Evolutionary conservation across 2,329 filamentous ascomycete species (phyloP).

Genomic region (Tolypocladium tundrense): DNA sequence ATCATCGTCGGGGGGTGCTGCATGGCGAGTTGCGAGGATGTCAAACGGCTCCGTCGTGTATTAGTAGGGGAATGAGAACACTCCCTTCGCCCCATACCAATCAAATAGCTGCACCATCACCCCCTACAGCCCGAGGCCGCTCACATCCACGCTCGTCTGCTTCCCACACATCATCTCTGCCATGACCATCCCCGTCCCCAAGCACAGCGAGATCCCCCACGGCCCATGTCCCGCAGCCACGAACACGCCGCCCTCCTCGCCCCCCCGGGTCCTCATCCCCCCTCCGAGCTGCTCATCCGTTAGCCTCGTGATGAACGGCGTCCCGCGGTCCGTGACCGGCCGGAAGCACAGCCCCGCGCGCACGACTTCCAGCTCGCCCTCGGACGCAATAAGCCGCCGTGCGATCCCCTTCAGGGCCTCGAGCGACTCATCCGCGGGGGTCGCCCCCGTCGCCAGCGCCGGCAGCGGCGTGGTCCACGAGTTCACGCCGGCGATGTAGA

Average conservation of each 20-base stretch:
- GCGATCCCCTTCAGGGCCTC: slow-evolving; percentile 39
- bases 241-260: slow-evolving; percentile 52
- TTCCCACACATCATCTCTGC: slow-evolving; percentile 57
- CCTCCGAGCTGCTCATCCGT: slow-evolving; percentile 44
- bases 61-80: not conserved
- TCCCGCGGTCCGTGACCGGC: slow-evolving; percentile 54
- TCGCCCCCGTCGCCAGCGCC: slow-evolving; percentile 14
- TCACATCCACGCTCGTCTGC: slow-evolving; percentile 47
- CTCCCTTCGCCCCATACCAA: not conserved
- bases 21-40: slow-evolving; percentile 31
- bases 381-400: slow-evolving; percentile 33
- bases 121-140: not conserved
- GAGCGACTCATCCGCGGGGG: slow-evolving; percentile 22
- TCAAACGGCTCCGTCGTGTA: slow-evolving; percentile 15
- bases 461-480: slow-evolving; percentile 50
- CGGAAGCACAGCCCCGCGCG: slow-evolving; percentile 63
- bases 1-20: slow-evolving; percentile 45
- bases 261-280: slow-evolving; percentile 28
- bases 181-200: slow-evolving; percentile 63
- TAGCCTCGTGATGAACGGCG: slow-evolving; percentile 52
- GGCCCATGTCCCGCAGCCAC: slow-evolving; percentile 64
- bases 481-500: slow-evolving; percentile 68
- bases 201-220: slow-evolving; percentile 56
- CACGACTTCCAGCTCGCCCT: slow-evolving; percentile 48
- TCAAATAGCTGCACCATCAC: not conserved